Conservation (phyloP, 768 basidiomycete species). For the Leucocoprinus leucothites region DNA sequence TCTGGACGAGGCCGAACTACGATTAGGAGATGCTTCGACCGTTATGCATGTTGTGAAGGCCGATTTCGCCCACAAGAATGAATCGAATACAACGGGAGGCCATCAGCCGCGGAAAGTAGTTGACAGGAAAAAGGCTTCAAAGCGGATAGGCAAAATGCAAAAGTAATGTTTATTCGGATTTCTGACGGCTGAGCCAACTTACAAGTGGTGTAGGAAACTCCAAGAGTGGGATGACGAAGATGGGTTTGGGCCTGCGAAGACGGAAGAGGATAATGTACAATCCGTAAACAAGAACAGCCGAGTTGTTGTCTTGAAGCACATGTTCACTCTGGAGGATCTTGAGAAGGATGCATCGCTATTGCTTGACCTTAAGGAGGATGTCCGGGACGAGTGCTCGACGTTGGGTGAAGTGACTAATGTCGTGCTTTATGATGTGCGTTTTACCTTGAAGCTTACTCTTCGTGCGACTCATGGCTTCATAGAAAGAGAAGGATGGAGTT, state of each 20-base stretch:
- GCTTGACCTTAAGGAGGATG: conserved; percentile 94
- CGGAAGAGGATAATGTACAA: conserved; percentile 48
- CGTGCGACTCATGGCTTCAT: conserved; percentile 1
- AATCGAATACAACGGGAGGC: conserved; percentile 36
- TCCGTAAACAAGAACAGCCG: conserved; percentile 56
- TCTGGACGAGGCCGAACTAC: conserved; percentile 88
- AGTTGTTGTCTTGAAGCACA: conserved; percentile 91
- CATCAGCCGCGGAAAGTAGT: conserved; percentile 56
- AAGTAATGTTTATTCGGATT: conserved; percentile 45
- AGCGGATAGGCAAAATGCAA: conserved; percentile 82
- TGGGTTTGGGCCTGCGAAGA: conserved; percentile 74
- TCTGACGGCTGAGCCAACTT: background rate
- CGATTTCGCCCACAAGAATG: conserved; percentile 71
- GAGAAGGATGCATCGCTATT: conserved; percentile 82
- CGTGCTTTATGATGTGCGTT: conserved; percentile 87
- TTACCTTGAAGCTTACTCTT: background rate
- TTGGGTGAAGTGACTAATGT: conserved; percentile 96
- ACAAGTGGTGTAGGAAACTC: conserved; percentile 61
- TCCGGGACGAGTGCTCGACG: conserved; percentile 86
- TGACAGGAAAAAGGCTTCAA: conserved; percentile 76
- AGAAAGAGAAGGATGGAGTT: conserved; percentile 91
- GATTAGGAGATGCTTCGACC: conserved; percentile 73
- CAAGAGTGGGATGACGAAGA: conserved; percentile 95
- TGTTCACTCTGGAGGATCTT: conserved; percentile 88
- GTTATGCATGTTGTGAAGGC: conserved; percentile 75